Percentiles rank a stretch among this genome's conserved stretches.
Conservation (phyloP, 805 yeast species). For the Myxozyma kluyveri region DNA sequence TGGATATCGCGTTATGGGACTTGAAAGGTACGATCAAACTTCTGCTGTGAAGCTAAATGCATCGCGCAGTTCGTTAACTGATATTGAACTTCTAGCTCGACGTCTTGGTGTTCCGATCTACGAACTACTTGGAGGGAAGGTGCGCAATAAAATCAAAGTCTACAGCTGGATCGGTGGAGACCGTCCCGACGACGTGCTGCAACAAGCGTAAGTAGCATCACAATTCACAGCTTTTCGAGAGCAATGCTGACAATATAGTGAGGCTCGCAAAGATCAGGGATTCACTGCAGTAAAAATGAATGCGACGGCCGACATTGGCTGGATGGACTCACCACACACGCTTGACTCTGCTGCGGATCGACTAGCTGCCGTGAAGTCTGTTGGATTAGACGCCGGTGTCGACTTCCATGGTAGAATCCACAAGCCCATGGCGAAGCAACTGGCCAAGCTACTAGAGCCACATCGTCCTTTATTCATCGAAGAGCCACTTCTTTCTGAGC, state of each 20-base stretch:
- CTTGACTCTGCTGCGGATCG: slow-evolving; percentile 36
- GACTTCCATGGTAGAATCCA: slow-evolving; percentile 39
- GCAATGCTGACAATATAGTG: not conserved
- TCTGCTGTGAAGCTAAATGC: not conserved
- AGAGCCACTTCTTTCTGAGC: slow-evolving; percentile 36
- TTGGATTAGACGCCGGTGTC: slow-evolving; percentile 36
- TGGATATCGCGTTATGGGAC: slow-evolving; percentile 40
- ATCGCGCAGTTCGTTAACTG: not conserved
- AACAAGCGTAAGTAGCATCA: slow-evolving; percentile 30
- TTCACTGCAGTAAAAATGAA: slow-evolving; percentile 40
- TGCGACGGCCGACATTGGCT: slow-evolving; percentile 35
- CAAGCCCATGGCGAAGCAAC: slow-evolving; percentile 37
- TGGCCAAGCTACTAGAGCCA: slow-evolving; percentile 35
- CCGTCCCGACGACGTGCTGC: slow-evolving; percentile 34
- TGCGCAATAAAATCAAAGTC: slow-evolving; percentile 35
- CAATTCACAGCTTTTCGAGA: not conserved
- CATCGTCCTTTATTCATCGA: slow-evolving; percentile 36
- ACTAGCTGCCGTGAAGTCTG: slow-evolving; percentile 30
- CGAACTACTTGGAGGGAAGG: slow-evolving; percentile 37
- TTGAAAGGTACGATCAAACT: slow-evolving; percentile 36
- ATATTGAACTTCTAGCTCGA: slow-evolving; percentile 5
- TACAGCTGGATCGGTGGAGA: slow-evolving; percentile 40
- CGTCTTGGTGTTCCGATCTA: slow-evolving; percentile 37
- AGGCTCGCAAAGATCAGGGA: slow-evolving; percentile 35
- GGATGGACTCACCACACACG: slow-evolving; percentile 34